phyloP scores from a whole-genome alignment of 2,329 filamentous ascomycete species.

The Nemania sp. region DNA sequence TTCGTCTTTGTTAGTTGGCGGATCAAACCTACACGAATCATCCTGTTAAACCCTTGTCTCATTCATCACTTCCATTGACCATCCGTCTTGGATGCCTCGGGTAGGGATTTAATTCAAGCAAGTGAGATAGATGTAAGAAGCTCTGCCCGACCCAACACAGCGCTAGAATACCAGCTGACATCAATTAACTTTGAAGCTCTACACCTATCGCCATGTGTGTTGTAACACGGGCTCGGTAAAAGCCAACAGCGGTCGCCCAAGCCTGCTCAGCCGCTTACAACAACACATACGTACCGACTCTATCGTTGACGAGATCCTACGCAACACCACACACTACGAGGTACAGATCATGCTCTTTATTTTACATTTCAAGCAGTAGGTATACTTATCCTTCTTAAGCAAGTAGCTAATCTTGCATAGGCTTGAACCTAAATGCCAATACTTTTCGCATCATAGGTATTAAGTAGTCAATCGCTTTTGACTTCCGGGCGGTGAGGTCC shows the following conservation, averaged over 20 bases:
- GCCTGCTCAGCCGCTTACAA: conserved; percentile 4
- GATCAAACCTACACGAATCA: no score
- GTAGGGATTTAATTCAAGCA: background rate
- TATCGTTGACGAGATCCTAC: background rate
- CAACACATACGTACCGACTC: background rate
- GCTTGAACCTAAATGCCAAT: background rate
- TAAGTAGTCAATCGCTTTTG: background rate
- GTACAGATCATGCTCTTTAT: no score
- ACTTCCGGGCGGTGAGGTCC: background rate
- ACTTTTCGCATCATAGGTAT: background rate
- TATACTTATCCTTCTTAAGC: background rate
- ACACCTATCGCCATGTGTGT: background rate
- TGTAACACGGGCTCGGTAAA: conserved; percentile 2
- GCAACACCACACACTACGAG: background rate
- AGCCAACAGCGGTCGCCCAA: background rate
- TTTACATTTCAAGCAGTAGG: no score
- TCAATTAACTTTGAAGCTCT: conserved; percentile 1
- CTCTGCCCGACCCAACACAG: background rate
- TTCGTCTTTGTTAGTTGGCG: background rate
- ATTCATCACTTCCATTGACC: background rate
- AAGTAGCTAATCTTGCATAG: background rate
- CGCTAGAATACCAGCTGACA: conserved; percentile 4
- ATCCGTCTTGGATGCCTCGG: background rate
- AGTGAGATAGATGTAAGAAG: background rate
- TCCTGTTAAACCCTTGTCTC: conserved; percentile 8